phyloP scores from a whole-genome alignment of 139 green algal species.

The Zygnema circumcarinatum region DNA sequence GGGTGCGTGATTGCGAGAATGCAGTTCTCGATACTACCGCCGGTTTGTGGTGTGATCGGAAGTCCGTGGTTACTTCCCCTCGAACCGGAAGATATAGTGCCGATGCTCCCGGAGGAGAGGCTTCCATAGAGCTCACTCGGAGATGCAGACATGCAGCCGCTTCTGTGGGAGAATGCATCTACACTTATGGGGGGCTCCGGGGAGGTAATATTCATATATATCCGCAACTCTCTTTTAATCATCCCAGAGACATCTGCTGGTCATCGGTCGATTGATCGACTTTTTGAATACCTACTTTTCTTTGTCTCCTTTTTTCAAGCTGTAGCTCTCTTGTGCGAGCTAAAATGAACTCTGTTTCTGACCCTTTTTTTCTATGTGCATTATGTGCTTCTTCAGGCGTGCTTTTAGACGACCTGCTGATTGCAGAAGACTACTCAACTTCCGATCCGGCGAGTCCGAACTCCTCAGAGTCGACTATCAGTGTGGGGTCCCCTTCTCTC shows the following conservation, averaged over 20 bases:
- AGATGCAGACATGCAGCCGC: constrained; percentile 57
- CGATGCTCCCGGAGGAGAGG: constrained; percentile 47
- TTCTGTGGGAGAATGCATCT: constrained; percentile 69
- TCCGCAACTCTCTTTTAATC: too few relatives aligned
- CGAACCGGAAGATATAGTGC: constrained; percentile 54
- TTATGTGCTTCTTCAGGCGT: constrained; percentile 58
- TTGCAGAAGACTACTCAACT: constrained; percentile 61
- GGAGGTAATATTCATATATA: constrained; percentile 62
- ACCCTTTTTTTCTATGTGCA: too few relatives aligned
- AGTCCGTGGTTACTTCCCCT: constrained; percentile 27
- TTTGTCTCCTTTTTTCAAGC: too few relatives aligned
- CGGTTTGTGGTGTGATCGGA: constrained; percentile 65
- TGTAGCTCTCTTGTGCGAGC: too few relatives aligned
- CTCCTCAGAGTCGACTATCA: too few relatives aligned
- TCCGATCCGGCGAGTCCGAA: neutral
- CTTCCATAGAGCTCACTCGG: constrained; percentile 41
- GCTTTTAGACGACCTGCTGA: constrained; percentile 87
- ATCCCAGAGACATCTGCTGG: constrained; percentile 1
- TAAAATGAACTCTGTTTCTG: too few relatives aligned
- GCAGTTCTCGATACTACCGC: constrained; percentile 87
- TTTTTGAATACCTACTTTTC: too few relatives aligned
- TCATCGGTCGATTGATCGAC: too few relatives aligned
- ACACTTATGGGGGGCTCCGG: constrained; percentile 92
- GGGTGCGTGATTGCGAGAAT: too few relatives aligned
- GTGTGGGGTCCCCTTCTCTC: too few relatives aligned